Percentiles rank a stretch among this genome's conserved stretches.
Conservation (phyloP, 208 protist genomes). For the Crithidia mellificae region DNA sequence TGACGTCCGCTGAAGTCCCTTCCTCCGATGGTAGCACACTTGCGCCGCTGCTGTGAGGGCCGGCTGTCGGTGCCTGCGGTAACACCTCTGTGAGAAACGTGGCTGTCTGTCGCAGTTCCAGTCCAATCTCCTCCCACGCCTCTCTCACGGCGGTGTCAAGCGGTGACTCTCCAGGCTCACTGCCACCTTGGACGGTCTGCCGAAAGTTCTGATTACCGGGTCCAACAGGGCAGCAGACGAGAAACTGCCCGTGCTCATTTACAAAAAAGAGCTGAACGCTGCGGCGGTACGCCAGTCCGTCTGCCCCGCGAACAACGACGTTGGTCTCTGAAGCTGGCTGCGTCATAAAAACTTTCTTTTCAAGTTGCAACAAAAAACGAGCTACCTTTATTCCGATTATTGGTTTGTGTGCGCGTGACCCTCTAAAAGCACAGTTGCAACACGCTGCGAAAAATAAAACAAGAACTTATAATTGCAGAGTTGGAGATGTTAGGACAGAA, state of each 20-base stretch:
- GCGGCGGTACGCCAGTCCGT: slow-evolving; percentile 27
- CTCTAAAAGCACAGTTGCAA: too few species aligned
- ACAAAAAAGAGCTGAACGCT: slow-evolving; percentile 55
- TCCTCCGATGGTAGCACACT: not conserved
- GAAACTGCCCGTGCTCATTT: slow-evolving; percentile 35
- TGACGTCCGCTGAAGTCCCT: not conserved
- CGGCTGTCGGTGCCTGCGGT: not conserved
- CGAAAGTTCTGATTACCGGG: slow-evolving; percentile 21
- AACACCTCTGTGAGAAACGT: slow-evolving; percentile 35
- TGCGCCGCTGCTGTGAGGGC: not conserved
- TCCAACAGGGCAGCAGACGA: slow-evolving; percentile 39
- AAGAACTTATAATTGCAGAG: too few species aligned
- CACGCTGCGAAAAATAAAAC: too few species aligned
- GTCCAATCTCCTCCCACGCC: slow-evolving; percentile 49
- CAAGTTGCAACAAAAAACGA: too few species aligned
- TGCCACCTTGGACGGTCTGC: slow-evolving; percentile 54
- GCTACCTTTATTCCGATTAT: not conserved
- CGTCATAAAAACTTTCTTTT: not conserved
- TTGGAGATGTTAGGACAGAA: too few species aligned
- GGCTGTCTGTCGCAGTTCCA: slow-evolving; percentile 20
- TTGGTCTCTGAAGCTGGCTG: not conserved
- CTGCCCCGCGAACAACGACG: slow-evolving; percentile 18
- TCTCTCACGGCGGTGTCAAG: slow-evolving; percentile 42
- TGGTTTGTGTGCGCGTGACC: not conserved
- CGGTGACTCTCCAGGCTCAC: slow-evolving; percentile 25